A percentile compares a stretch with the other conserved stretches of the same genome.
Evolutionary conservation across 2,329 filamentous ascomycete species (phyloP).

Genomic region (Cytospora piceicola): DNA sequence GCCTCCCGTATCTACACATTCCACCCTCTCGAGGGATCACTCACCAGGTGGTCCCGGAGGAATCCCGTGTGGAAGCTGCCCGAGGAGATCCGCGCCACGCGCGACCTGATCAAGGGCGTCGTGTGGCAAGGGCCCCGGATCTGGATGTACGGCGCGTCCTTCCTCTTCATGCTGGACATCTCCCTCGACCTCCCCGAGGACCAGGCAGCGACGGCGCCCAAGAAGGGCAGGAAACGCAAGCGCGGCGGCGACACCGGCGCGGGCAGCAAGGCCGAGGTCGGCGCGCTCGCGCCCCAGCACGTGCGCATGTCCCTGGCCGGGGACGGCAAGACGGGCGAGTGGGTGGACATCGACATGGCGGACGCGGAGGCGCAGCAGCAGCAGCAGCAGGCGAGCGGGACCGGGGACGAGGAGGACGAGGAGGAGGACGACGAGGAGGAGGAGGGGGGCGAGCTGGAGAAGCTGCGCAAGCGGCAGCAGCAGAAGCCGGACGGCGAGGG

Average conservation of each 20-base stretch:
- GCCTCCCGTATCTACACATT: conserved; percentile 75
- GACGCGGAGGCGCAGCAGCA: conserved; percentile 39
- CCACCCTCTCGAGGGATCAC: conserved; percentile 72
- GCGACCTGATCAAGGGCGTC: conserved; percentile 80
- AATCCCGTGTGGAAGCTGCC: conserved; percentile 80
- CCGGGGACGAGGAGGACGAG: conserved; percentile 46
- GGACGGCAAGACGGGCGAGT: conserved; percentile 45
- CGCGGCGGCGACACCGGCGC: conserved; percentile 56
- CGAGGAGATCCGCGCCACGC: conserved; percentile 70
- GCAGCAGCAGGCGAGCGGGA: conserved; percentile 35
- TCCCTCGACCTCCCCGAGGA: conserved; percentile 64
- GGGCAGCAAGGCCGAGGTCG: conserved; percentile 55
- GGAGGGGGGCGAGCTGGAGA: conserved; percentile 38
- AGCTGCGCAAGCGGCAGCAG: conserved; percentile 43
- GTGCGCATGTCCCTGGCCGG: conserved; percentile 43
- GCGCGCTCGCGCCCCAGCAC: conserved; percentile 49
- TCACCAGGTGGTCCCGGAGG: conserved; percentile 84
- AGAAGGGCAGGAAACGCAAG: conserved; percentile 57
- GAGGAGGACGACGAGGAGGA: conserved; percentile 46
- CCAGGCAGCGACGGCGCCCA: conserved; percentile 40
- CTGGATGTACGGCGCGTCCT: conserved; percentile 86
- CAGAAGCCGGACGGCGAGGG: conserved; percentile 43
- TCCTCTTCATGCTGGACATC: conserved; percentile 91
- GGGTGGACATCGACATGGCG: conserved; percentile 42
- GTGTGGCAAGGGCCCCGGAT: conserved; percentile 80